A percentile compares a stretch with the other conserved stretches of the same genome.
Conservation (phyloP, 2,329 filamentous ascomycete species). For the Cladophialophora chaetospira region DNA sequence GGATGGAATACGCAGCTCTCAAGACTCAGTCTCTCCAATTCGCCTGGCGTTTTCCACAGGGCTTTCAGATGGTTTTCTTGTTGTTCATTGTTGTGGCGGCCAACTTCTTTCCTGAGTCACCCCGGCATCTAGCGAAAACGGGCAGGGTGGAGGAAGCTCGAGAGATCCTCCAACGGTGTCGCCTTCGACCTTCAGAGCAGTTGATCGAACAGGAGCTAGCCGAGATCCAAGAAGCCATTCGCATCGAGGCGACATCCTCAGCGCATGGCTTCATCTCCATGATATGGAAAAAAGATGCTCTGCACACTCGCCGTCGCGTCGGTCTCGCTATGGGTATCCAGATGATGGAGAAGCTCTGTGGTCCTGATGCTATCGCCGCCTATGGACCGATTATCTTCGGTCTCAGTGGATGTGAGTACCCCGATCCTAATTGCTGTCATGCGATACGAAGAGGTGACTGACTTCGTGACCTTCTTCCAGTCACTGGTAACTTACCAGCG, state of each 20-base stretch:
- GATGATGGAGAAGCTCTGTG: slow-evolving; percentile 33
- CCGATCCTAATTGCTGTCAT: not conserved
- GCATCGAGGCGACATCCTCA: slow-evolving; percentile 32
- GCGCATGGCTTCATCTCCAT: slow-evolving; percentile 32
- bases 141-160: slow-evolving; percentile 31
- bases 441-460: not conserved
- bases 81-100: slow-evolving; percentile 57
- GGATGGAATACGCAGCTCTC: slow-evolving; percentile 36
- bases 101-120: slow-evolving; percentile 51
- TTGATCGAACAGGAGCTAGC: slow-evolving; percentile 33
- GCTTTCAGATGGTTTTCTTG: slow-evolving; percentile 61
- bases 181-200: slow-evolving; percentile 12
- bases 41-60: slow-evolving; percentile 63
- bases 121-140: slow-evolving; percentile 38
- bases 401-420: slow-evolving; percentile 6
- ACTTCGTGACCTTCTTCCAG: not conserved
- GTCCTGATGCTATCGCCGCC: slow-evolving; percentile 33
- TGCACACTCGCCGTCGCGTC: slow-evolving; percentile 33
- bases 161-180: slow-evolving; percentile 20
- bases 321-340: slow-evolving; percentile 32
- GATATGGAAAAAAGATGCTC: slow-evolving; percentile 33
- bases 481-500: slow-evolving; percentile 16
- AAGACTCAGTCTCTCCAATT: slow-evolving; percentile 40
- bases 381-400: slow-evolving; percentile 34
- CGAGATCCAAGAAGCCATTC: slow-evolving; percentile 34